Base-by-base conservation (phyloP, 139 green algal genomes). In the Dunaliella sp. region DNA sequence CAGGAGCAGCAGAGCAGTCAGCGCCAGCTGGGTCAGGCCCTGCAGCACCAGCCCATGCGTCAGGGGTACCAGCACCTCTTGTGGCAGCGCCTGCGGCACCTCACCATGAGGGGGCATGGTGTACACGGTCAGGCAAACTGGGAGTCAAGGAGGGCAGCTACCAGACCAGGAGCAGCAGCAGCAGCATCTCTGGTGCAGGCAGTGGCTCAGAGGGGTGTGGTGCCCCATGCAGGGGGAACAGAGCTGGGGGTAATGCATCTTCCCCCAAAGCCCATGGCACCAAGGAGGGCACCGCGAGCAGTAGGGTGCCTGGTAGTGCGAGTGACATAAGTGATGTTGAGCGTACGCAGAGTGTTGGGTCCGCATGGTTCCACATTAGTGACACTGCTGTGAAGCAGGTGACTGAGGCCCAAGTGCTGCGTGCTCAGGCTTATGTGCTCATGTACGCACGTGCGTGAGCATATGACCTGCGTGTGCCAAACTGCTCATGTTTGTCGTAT, bases 351-450 rank as follows among this genome's bases (percentile, higher is more conserved):
- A 81, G 76, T 24, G 31, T 1, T 28, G 2, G 76, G 16, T 81
- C 36, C 12, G 34, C 7, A 2, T 81, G 76, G 76, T 81, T 81
- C 76, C 31, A 37, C n/a, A 81, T 81, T 31, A 81, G 76, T 12
- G 76, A 81, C 34, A 81, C 76, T 38, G 28, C n/a, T 21, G 76
- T 81, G 76, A 81, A 37, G 76, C n/a, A 81, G 76, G 76, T 81
- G 7, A 38, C 28, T 24, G 76, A 36, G 12, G 76, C 76, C 1
- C n/a, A 33, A 1, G 76, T 81, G 31, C 76, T 81, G 28, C n/a
- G n/a, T 16, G 33, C 76, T 12, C 76, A 81, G 76, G 76, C 76
- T 2, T 81, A 81, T 34, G 34, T 81, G n/a, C 76, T 81, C 12
- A 33, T 81, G 76, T 81, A 81, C 31, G 76, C 34, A 31, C 30